Evolutionary conservation across 1,139 yeast genomes (phyloP).

Genomic region (Hemisphaericaspora xylanilytica): DNA sequence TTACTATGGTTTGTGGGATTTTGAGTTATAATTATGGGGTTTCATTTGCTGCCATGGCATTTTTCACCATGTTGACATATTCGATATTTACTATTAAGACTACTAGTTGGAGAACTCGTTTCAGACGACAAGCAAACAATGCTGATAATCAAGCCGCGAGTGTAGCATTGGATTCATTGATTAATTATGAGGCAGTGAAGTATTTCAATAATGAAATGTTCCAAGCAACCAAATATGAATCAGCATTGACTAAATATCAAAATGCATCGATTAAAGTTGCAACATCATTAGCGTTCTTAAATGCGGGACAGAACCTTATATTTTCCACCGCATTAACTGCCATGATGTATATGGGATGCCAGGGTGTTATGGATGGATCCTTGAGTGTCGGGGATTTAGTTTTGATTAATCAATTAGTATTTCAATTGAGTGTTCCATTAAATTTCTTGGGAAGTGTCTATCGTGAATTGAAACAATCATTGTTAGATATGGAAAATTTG

Average conservation of each 20-base stretch:
- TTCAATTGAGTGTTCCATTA: conserved; percentile 91
- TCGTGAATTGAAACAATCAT: conserved; percentile 87
- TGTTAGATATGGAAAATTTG: conserved; percentile 88
- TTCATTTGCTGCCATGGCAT: conserved; percentile 85
- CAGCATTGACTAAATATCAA: conserved; percentile 73
- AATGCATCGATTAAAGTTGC: conserved; percentile 85
- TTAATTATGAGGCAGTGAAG: conserved; percentile 92
- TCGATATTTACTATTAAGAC: conserved; percentile 85
- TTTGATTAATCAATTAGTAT: conserved; percentile 91
- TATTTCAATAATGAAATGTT: conserved; percentile 85
- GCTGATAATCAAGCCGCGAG: conserved; percentile 96
- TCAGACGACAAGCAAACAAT: conserved; percentile 84
- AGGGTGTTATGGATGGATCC: conserved; percentile 79
- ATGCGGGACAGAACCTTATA: conserved; percentile 88
- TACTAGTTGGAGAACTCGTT: conserved; percentile 94
- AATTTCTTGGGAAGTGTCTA: conserved; percentile 94
- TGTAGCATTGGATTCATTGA: conserved; percentile 89
- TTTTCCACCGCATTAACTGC: conserved; percentile 90
- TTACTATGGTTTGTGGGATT: conserved; percentile 88
- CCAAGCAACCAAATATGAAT: conserved; percentile 78
- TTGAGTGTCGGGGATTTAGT: conserved; percentile 94
- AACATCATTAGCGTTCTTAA: conserved; percentile 84
- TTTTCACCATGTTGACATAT: conserved; percentile 83
- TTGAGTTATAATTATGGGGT: conserved; percentile 89
- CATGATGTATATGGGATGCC: conserved; percentile 99